These are phyloP conservation scores for Strobilomyces dryophilus DNA, from an alignment of 768 basidiomycete genomes.

Conservation along the genomic window DNA sequence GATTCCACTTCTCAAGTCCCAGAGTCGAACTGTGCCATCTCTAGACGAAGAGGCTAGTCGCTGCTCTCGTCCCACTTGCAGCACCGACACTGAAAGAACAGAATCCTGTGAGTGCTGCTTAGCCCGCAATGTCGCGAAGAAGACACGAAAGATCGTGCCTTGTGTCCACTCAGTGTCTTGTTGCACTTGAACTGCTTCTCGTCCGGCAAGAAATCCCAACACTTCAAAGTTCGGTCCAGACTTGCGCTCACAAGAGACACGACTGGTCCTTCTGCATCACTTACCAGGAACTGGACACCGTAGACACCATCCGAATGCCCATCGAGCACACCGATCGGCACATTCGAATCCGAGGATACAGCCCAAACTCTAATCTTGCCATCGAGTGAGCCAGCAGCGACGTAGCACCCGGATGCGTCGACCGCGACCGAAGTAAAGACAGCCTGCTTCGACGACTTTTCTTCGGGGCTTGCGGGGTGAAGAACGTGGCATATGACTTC, in stretches of 20 bases:
- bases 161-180: constrained; percentile 30
- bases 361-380: constrained; percentile 52
- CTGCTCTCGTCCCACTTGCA: constrained; percentile 32
- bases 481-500: constrained; percentile 22
- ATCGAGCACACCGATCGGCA: constrained; percentile 20
- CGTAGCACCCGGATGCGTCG: constrained; percentile 34
- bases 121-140: not conserved
- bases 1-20: constrained; percentile 32
- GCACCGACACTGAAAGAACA: constrained; percentile 27
- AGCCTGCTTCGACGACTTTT: constrained; percentile 17
- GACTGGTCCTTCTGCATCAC: constrained; percentile 22
- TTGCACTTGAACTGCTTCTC: constrained; percentile 27
- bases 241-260: constrained; percentile 29
- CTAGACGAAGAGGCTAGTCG: constrained; percentile 36
- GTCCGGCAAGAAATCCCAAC: constrained; percentile 41
- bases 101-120: constrained; percentile 22
- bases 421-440: constrained; percentile 31
- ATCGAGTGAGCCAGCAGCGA: constrained; percentile 53
- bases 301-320: constrained; percentile 31
- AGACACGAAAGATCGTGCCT: constrained; percentile 9
- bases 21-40: constrained; percentile 34
- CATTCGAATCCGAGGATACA: constrained; percentile 33
- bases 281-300: constrained; percentile 28
- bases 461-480: constrained; percentile 11
- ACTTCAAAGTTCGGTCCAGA: constrained; percentile 31